Evolutionary conservation across 176 grass and related monocot genomes (phyloP).

Genomic region (Bromus sterilis): DNA sequence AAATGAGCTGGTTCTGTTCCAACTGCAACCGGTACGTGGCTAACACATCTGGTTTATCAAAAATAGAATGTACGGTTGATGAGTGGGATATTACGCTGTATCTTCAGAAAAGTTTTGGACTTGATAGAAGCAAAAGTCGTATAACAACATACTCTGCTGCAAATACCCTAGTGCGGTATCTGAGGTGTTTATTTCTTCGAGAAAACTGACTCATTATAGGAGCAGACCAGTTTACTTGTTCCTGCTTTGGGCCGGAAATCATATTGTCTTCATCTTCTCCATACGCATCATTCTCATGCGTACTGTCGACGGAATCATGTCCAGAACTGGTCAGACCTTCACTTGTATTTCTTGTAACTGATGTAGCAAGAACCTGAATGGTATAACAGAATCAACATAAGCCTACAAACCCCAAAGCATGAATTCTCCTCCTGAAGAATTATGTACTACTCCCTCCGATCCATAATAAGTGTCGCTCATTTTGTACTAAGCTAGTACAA

Average conservation of each 20-base stretch:
- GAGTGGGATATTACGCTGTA: background rate
- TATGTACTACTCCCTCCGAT: no score
- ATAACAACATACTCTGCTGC: slow-evolving; percentile 79
- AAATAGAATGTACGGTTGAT: slow-evolving; percentile 5
- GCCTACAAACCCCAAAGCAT: slow-evolving; percentile 17
- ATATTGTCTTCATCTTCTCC: slow-evolving; percentile 93
- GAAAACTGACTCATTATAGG: slow-evolving; percentile 42
- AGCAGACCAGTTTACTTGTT: slow-evolving; percentile 26
- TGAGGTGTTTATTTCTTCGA: slow-evolving; percentile 80
- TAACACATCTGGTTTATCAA: slow-evolving; percentile 69
- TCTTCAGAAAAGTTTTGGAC: slow-evolving; percentile 5
- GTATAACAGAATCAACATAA: slow-evolving; percentile 14
- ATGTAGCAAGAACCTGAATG: slow-evolving; percentile 87
- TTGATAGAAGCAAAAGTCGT: background rate
- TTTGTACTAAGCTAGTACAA: no score
- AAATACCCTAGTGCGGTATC: slow-evolving; percentile 94
- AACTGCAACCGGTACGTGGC: slow-evolving; percentile 84
- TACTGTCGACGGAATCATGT: slow-evolving; percentile 38
- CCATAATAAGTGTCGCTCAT: no score
- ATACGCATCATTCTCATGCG: slow-evolving; percentile 49
- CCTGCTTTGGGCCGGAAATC: slow-evolving; percentile 70
- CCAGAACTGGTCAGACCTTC: slow-evolving; percentile 45
- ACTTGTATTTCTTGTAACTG: slow-evolving; percentile 45
- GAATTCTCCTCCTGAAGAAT: background rate
- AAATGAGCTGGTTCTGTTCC: slow-evolving; percentile 90